These are phyloP conservation scores for Nigrograna mackinnonii DNA, from an alignment of 2,329 filamentous ascomycete genomes.

Conservation along the genomic window DNA sequence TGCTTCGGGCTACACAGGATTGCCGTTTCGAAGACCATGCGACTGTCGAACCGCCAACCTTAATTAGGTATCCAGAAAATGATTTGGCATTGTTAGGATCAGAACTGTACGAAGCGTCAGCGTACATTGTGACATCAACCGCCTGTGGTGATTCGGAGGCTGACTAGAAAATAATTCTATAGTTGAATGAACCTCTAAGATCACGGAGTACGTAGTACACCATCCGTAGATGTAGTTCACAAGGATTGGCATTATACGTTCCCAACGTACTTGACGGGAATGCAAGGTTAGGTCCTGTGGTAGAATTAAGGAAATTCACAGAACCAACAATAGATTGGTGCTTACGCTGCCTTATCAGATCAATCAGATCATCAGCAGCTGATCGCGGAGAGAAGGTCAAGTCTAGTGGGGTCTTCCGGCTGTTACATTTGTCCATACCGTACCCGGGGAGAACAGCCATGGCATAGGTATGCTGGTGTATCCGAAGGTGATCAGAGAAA, in stretches of 20 bases:
- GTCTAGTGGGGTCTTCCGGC: conserved; percentile 4
- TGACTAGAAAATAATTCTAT: no score
- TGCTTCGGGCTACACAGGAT: conserved; percentile 14
- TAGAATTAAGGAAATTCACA: conserved; percentile 9
- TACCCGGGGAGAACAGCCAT: conserved; percentile 2
- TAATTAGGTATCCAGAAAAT: conserved; percentile 20
- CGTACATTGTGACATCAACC: no score
- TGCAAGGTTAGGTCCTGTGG: conserved; percentile 1
- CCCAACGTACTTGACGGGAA: conserved; percentile 7
- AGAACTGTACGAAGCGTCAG: conserved; percentile 7
- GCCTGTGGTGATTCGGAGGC: no score
- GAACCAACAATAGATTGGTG: conserved; percentile 9
- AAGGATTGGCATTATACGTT: conserved; percentile 7
- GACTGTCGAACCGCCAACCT: conserved; percentile 14
- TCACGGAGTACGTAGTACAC: not conserved
- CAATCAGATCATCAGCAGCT: not conserved
- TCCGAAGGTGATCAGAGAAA: not conserved
- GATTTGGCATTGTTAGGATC: conserved; percentile 11
- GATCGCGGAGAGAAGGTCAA: conserved; percentile 4
- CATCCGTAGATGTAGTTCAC: conserved; percentile 1
- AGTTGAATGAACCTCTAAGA: no score
- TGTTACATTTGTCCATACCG: conserved; percentile 6
- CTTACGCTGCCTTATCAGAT: not conserved
- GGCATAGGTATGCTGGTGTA: conserved; percentile 5
- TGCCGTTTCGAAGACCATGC: conserved; percentile 20